A percentile compares a stretch with the other conserved stretches of the same genome.
These are phyloP conservation scores for Trypanosoma lewisi DNA, from an alignment of 208 protist species.

Conservation along the genomic window DNA sequence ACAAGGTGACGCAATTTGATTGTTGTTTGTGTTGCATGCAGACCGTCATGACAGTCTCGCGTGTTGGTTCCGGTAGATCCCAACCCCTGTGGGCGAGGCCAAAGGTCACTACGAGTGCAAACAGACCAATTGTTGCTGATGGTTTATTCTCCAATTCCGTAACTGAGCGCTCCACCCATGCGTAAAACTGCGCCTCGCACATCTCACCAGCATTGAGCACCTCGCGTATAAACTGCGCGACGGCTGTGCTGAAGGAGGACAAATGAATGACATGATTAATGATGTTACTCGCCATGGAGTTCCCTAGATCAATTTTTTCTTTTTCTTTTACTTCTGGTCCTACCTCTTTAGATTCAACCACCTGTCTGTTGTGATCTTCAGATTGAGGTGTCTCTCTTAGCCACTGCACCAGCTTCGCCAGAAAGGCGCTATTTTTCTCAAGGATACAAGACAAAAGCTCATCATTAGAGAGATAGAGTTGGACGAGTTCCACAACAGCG, in stretches of 20 bases:
- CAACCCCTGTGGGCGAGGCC: constrained; percentile 23
- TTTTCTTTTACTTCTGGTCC: background rate
- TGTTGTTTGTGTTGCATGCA: constrained; percentile 23
- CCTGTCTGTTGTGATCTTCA: background rate
- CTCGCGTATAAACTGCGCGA: constrained; percentile 63
- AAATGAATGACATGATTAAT: constrained; percentile 36
- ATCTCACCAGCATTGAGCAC: constrained; percentile 34
- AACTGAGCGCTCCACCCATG: constrained; percentile 37
- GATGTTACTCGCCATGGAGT: constrained; percentile 21
- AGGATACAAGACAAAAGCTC: constrained; percentile 12
- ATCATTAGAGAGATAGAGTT: constrained; percentile 4
- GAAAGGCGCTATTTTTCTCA: constrained; percentile 21
- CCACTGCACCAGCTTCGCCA: constrained; percentile 22
- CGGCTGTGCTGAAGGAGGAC: constrained; percentile 32
- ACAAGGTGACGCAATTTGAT: constrained; percentile 16
- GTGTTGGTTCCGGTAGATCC: constrained; percentile 16
- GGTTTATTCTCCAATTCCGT: constrained; percentile 24
- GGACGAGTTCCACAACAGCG: constrained; percentile 2
- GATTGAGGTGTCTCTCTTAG: background rate
- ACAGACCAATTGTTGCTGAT: constrained; percentile 20
- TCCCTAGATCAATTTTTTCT: background rate
- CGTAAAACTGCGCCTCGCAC: constrained; percentile 28
- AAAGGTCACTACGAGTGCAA: constrained; percentile 51
- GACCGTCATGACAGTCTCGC: constrained; percentile 13
- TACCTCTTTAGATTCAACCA: background rate